Base-by-base conservation (phyloP, 805 yeast species). In the Barnettozyma salicaria region DNA sequence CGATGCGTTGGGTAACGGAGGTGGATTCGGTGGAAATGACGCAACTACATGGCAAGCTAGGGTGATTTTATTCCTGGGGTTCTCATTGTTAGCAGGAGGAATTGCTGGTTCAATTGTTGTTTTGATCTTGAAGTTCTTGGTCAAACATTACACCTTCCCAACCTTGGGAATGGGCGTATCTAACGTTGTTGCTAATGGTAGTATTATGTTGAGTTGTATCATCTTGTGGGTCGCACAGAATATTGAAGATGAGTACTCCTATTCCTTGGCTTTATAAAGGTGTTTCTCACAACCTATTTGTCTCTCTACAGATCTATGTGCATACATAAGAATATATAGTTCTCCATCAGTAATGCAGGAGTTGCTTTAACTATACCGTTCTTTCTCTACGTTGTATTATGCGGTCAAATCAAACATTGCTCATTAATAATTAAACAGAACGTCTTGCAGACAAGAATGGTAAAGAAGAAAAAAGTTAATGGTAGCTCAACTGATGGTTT, bases 201-300 rank as follows among this genome's bases (percentile, higher is more conserved):
- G 81, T 43, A 76, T 90, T 24, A 83, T 90, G 87, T 63, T 86
- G 50, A 87, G 97, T 65, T 89, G 97, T 60, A 76, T 86, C 32
- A 69, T 80, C 7, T 65, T 92, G 51, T 92, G 98, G 98, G 66
- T 90, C 37, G 87, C 96, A 17, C 97, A 90, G 58, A 92, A 88
- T 58, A 80, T 88, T 41, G 97, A 92, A 59, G 97, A 92, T 55
- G 97, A 90, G 60, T 90, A 89, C 62, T 83, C 94, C 45, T 90
- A 92, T 58, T 82, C 95, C 31, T 73, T 89, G 57, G 88, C 95
- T 21, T 65, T 86, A 49, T 85, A 64, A 57, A 34, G n/a, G n/a
- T n/a, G n/a, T n/a, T n/a, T n/a, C n/a, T n/a, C n/a, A n/a, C n/a
- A n/a, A n/a, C n/a, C n/a, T n/a, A n/a, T n/a, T n/a, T n/a, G n/a